Evolutionary conservation across 164 flowering plant species (phyloP), one percentile per base, ranked within the genome.

Genomic region (Pachysandra terminalis): DNA sequence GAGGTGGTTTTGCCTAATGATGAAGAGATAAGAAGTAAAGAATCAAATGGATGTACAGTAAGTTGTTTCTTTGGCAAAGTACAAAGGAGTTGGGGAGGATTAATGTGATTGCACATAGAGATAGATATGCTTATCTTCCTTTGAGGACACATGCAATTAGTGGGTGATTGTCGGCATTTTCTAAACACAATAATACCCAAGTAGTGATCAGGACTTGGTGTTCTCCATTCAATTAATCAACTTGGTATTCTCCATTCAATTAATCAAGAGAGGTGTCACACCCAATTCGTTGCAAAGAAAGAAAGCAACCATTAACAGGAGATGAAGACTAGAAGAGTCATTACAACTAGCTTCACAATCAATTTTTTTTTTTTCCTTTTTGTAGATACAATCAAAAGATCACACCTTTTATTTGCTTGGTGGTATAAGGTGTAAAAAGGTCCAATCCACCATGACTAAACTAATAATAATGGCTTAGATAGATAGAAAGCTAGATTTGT

Each of bases 141-240:
- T 73, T 68, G 69, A 67, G 16, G 57, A 68, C n/a, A 67, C 69
- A 73, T 74, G 77, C 74, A 77, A 66, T 63, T 54, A 64, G 75
- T 57, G 67, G 60, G 53, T 56, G 55, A 27, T 73, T 7, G 77
- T 74, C 73, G 80, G 77, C 75, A 74, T 74, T 73, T 71, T 56
- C 59, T 67, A 67, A 67, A 63, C n/a, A n/a, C n/a, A n/a, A n/a
- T 64, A 68, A 68, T 68, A 52, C 21, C 16, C 32, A 63, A 45
- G 27, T 52, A 51, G 40, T 24, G 40, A 19, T 32, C 61, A 66
- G 25, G 70, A 60, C 70, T 60, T 35, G 16, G n/a, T n/a, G n/a
- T n/a, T n/a, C n/a, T n/a, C n/a, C n/a, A n/a, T n/a, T n/a, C n/a
- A n/a, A n/a, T n/a, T n/a, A n/a, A n/a, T n/a, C n/a, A n/a, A n/a